Conservation (phyloP, 106 monocot species). For the Dendrobium officinale region DNA sequence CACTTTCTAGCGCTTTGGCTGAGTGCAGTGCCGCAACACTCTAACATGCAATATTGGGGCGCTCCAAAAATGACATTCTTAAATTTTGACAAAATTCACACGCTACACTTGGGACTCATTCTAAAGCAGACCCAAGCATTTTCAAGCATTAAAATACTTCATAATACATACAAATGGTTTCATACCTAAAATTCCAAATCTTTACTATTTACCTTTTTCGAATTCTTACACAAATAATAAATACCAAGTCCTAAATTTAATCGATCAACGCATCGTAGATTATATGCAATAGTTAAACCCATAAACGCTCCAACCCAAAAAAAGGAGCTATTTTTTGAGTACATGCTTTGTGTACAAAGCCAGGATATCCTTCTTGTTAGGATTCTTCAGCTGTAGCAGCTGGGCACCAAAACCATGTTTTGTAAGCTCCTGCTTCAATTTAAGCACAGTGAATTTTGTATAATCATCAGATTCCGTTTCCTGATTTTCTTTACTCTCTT, state of each 20-base stretch:
- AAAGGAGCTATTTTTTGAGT: slow-evolving; percentile 28
- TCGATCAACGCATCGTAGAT: not conserved
- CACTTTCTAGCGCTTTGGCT: too few species aligned
- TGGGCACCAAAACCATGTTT: slow-evolving; percentile 85
- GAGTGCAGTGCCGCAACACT: too few species aligned
- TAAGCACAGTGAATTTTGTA: slow-evolving; percentile 64
- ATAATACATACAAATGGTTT: too few species aligned
- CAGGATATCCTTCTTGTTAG: slow-evolving; percentile 79
- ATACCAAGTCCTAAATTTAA: not conserved
- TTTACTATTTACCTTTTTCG: too few species aligned
- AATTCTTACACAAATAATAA: too few species aligned
- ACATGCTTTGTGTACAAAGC: slow-evolving; percentile 79
- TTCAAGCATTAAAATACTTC: too few species aligned
- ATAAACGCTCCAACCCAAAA: not conserved
- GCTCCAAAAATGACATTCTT: too few species aligned
- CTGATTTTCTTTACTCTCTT: slow-evolving; percentile 14
- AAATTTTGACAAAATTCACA: too few species aligned
- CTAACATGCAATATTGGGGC: too few species aligned
- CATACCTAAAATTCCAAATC: too few species aligned
- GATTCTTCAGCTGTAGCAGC: slow-evolving; percentile 73
- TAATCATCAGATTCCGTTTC: slow-evolving; percentile 50
- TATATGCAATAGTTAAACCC: not conserved
- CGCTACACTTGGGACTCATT: too few species aligned
- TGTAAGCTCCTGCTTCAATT: slow-evolving; percentile 89
- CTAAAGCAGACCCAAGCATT: too few species aligned